phyloP scores from a whole-genome alignment of 495 filamentous ascomycete genomes.

The Neurospora sp. region DNA sequence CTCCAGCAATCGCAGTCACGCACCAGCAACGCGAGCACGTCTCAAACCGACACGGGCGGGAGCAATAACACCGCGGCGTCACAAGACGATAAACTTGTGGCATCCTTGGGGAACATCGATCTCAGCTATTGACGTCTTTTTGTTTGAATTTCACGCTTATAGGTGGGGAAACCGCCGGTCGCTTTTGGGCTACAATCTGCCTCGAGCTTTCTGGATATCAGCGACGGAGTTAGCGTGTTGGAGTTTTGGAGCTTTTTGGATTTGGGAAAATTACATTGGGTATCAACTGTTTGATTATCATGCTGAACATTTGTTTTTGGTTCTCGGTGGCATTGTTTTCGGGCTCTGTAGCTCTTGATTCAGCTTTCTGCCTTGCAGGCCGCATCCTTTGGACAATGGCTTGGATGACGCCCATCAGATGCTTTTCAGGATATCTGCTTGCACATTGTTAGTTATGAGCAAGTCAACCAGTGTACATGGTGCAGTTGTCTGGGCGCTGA shows the following conservation, averaged over 20 bases:
- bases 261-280: slow-evolving; percentile 5
- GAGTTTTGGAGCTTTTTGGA: slow-evolving; percentile 15
- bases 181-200: not conserved
- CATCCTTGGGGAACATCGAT: slow-evolving; percentile 25
- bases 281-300: not conserved
- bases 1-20: slow-evolving; percentile 21
- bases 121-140: slow-evolving; percentile 24
- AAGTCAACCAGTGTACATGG: not conserved
- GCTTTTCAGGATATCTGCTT: not conserved
- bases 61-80: slow-evolving; percentile 18
- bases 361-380: not conserved
- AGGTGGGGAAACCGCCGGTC: not conserved
- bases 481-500: not conserved
- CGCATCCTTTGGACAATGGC: not conserved
- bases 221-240: slow-evolving; percentile 26
- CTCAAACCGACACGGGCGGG: slow-evolving; percentile 22
- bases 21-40: slow-evolving; percentile 17
- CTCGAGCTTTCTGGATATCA: slow-evolving; percentile 18
- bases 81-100: slow-evolving; percentile 24
- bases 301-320: not conserved
- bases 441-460: not conserved
- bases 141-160: slow-evolving; percentile 8
- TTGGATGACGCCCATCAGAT: not conserved
- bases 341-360: not conserved
- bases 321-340: not conserved